Conservation (phyloP, 495 filamentous ascomycete species). For the Podospora fimiseda region DNA sequence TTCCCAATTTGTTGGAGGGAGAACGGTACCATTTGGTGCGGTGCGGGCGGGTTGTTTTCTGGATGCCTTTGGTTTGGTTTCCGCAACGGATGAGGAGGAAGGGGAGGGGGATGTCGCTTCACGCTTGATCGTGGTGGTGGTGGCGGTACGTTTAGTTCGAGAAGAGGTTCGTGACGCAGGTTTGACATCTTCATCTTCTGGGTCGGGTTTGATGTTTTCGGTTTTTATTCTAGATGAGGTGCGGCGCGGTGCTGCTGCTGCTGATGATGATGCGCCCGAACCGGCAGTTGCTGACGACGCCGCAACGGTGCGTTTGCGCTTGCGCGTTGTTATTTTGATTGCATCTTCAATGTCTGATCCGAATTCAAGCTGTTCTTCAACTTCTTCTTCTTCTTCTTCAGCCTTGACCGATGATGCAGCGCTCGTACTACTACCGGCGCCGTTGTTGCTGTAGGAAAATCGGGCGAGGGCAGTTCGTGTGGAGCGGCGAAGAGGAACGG, state of each 20-base stretch:
- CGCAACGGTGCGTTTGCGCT: constrained; percentile 45
- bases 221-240: constrained; percentile 8
- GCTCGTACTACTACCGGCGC: constrained; percentile 23
- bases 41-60: constrained; percentile 54
- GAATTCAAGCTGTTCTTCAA: constrained; percentile 13
- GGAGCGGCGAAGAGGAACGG: constrained; percentile 36
- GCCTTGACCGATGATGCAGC: constrained; percentile 9
- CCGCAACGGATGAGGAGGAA: constrained; percentile 11
- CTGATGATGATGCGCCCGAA: not conserved
- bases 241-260: constrained; percentile 8
- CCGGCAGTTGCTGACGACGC: constrained; percentile 7
- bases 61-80: constrained; percentile 44
- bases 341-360: constrained; percentile 60
- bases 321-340: constrained; percentile 37
- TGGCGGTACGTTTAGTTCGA: too few species aligned
- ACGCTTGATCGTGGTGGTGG: constrained; percentile 2
- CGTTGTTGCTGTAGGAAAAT: constrained; percentile 32
- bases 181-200: not conserved
- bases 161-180: not conserved
- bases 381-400: constrained; percentile 18
- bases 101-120: not conserved
- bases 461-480: constrained; percentile 39
- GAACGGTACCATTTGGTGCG: constrained; percentile 46
- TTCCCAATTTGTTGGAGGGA: constrained; percentile 78
- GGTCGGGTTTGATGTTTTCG: constrained; percentile 13